phyloP scores from a whole-genome alignment of 352 stramenopile species.

The Globisporangium orthogonon region DNA sequence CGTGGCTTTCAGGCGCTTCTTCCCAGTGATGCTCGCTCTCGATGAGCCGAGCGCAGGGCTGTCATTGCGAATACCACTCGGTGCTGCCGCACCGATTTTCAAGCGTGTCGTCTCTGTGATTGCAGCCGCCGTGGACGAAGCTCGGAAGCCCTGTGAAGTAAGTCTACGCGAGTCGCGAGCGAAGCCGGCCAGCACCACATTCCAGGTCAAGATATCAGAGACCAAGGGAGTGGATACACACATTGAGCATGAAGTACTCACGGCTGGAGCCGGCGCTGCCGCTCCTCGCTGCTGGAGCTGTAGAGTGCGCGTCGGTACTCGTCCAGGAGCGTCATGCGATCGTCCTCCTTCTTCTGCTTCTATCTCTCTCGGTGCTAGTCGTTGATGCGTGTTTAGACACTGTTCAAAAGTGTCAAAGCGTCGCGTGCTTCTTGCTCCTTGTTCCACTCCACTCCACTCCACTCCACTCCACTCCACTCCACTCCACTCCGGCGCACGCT shows the following conservation, averaged over 20 bases:
- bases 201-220: neutral
- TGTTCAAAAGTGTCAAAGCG: too few relatives aligned
- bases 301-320: conserved; percentile 53
- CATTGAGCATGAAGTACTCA: conserved; percentile 10
- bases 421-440: too few relatives aligned
- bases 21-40: neutral
- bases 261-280: conserved; percentile 32
- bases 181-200: neutral
- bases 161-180: neutral
- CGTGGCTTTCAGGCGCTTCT: neutral
- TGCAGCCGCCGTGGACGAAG: neutral
- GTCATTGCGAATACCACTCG: neutral
- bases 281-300: conserved; percentile 18
- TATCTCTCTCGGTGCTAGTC: too few relatives aligned
- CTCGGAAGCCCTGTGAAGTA: neutral
- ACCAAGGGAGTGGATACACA: neutral
- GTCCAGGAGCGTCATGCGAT: conserved; percentile 55
- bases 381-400: too few relatives aligned
- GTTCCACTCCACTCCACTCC: too few relatives aligned
- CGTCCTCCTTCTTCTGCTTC: too few relatives aligned
- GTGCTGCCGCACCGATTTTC: neutral
- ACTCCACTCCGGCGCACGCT: too few relatives aligned
- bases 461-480: too few relatives aligned
- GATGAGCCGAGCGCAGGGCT: neutral
- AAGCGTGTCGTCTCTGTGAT: neutral